These are phyloP conservation scores for Fistulifera pelliculosa DNA, from an alignment of 108 stramenopile species.

Conservation along the genomic window DNA sequence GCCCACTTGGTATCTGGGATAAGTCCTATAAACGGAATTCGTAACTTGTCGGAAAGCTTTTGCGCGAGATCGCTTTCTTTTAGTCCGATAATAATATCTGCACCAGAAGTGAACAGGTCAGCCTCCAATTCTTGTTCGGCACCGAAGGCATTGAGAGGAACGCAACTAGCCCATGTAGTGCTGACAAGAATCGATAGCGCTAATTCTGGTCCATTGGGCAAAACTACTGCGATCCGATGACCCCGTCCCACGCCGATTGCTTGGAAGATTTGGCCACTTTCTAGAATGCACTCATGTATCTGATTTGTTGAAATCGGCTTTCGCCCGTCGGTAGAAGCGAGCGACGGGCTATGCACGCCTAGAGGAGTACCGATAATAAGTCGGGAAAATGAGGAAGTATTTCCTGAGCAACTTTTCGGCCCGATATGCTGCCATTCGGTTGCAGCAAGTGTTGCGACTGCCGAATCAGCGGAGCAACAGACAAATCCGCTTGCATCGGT, in stretches of 20 bases:
- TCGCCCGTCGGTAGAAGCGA: conserved; percentile 3
- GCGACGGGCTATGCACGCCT: not conserved
- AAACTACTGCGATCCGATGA: conserved; percentile 32
- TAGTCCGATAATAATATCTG: conserved; percentile 22
- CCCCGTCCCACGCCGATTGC: conserved; percentile 33
- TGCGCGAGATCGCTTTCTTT: conserved; percentile 8
- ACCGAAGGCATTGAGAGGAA: conserved; percentile 37
- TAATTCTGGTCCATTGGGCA: conserved; percentile 52
- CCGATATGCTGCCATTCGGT: conserved; percentile 39
- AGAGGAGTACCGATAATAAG: conserved; percentile 36
- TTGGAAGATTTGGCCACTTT: conserved; percentile 32
- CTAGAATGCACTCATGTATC: conserved; percentile 26
- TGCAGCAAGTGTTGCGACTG: conserved; percentile 31
- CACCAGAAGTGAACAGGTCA: conserved; percentile 22
- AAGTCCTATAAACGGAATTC: conserved; percentile 30
- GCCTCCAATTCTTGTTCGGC: conserved; percentile 28
- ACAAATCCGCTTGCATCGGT: too few species aligned
- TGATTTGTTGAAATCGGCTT: conserved; percentile 26
- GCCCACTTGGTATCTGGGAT: conserved; percentile 16
- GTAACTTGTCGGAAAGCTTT: conserved; percentile 21
- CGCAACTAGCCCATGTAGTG: conserved; percentile 38
- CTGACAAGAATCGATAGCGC: conserved; percentile 35
- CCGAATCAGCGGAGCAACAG: conserved; percentile 26
- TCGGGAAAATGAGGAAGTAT: conserved; percentile 37
- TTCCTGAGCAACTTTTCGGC: conserved; percentile 29